These are phyloP conservation scores for Lipomyces lipofer DNA, from an alignment of 805 yeast species.

Conservation along the genomic window DNA sequence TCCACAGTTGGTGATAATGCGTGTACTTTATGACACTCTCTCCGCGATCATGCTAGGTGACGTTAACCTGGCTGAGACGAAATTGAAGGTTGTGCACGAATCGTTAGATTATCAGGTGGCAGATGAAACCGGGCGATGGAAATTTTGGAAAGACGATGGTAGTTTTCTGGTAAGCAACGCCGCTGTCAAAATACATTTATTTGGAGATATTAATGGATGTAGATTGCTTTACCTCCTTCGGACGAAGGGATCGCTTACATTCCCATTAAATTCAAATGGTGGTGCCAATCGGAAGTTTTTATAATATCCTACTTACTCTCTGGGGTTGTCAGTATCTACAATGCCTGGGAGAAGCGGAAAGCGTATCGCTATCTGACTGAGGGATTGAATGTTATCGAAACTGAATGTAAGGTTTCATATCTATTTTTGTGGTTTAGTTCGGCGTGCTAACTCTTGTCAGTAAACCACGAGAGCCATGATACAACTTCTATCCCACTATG, in stretches of 20 bases:
- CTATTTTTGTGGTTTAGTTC: not conserved
- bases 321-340: constrained; percentile 12
- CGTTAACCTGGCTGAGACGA: not conserved
- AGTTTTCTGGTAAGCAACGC: constrained; percentile 7
- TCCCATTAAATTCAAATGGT: constrained; percentile 26
- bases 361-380: constrained; percentile 12
- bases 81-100: constrained; percentile 11
- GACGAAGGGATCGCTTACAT: not conserved
- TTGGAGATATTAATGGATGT: not conserved
- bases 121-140: constrained; percentile 19
- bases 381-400: constrained; percentile 9
- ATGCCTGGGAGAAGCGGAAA: constrained; percentile 8
- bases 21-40: constrained; percentile 10
- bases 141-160: constrained; percentile 24
- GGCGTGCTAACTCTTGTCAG: too few relatives aligned
- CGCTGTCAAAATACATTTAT: too few relatives aligned
- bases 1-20: constrained; percentile 26
- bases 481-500: too few relatives aligned
- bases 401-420: constrained; percentile 3
- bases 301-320: constrained; percentile 17
- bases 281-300: constrained; percentile 21
- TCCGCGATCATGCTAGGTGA: constrained; percentile 1
- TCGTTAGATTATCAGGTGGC: constrained; percentile 13
- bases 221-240: constrained; percentile 14
- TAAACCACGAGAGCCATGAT: too few relatives aligned